phyloP scores from a whole-genome alignment of 1,139 yeast genomes.

The Saccharomyces uvarum region DNA sequence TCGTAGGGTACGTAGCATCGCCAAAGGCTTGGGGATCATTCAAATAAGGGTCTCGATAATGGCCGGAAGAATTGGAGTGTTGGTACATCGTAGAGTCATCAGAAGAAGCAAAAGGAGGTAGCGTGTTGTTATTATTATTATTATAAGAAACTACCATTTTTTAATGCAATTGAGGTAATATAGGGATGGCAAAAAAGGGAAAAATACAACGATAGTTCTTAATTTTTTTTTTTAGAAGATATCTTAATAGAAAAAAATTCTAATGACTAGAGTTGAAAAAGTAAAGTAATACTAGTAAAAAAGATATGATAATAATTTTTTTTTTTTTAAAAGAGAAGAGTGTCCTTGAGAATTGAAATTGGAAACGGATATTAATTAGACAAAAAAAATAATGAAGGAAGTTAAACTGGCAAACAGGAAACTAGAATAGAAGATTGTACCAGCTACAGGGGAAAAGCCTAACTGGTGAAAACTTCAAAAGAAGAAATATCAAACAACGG shows the following conservation, averaged over 20 bases:
- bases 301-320: background rate
- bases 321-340: background rate
- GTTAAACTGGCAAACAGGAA: background rate
- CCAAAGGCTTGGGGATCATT: background rate
- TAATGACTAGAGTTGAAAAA: background rate
- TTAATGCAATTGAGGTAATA: background rate
- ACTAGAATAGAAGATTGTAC: background rate
- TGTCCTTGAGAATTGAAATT: conserved; percentile 1
- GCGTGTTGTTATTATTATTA: background rate
- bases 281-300: background rate
- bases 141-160: background rate
- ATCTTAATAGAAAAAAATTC: background rate
- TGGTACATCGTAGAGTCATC: background rate
- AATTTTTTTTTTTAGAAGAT: background rate
- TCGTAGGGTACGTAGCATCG: background rate
- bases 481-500: background rate
- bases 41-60: background rate
- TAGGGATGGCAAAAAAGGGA: background rate
- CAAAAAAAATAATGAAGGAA: background rate
- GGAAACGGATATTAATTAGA: background rate
- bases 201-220: background rate
- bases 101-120: background rate
- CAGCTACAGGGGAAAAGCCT: background rate
- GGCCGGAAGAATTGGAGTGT: background rate
- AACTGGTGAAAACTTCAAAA: background rate